Evolutionary conservation across 345 rosid species (phyloP), one percentile per base, ranked within the genome.

Genomic region (Balakata baccata): DNA sequence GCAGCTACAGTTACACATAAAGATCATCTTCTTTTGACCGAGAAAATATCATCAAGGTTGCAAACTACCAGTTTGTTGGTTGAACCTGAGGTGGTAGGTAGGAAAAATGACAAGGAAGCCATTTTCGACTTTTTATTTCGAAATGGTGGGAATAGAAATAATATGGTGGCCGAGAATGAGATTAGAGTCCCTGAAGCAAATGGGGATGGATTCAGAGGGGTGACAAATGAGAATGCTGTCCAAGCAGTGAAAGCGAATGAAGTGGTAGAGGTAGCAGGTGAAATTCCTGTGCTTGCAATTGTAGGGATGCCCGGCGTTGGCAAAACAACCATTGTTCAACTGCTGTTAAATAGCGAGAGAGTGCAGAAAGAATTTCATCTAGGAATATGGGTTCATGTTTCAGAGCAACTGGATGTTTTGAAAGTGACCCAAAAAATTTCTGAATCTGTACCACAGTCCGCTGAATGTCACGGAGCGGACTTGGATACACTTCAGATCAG

Each of bases 291-390:
- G 3, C 25, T 23, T 11, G 12, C 37, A 7, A 23, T 58, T 58
- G 38, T 58, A 3, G 62, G 62, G 7, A 58, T 58, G 62, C 62
- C 62, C 12, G 76, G 76, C 0, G 18, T 64, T 34, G 76, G 76
- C 13, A 73, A 73, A 52, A 64, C 69, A 20, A 64, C 76, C n/a
- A 58, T 73, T 51, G 76, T 69, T 14, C 76, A 73, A 6, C 59
- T 51, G 37, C 16, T 62, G 14, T 73, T 63, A n/a, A 62, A 50
- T 20, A 51, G 45, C 25, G 9, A 1, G 3, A 63, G 18, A 7
- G 53, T 52, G 9, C 5, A 12, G 11, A 14, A 50, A 10, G 5
- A 2, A n/a, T 73, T 73, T 51, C 14, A 9, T 12, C 13, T 6
- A 2, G 51, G 50, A 11, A 69, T 38, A 34, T 73, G 76, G 76